Conservation (phyloP, 2,329 filamentous ascomycete species). For the Cladophialophora yegresii region DNA sequence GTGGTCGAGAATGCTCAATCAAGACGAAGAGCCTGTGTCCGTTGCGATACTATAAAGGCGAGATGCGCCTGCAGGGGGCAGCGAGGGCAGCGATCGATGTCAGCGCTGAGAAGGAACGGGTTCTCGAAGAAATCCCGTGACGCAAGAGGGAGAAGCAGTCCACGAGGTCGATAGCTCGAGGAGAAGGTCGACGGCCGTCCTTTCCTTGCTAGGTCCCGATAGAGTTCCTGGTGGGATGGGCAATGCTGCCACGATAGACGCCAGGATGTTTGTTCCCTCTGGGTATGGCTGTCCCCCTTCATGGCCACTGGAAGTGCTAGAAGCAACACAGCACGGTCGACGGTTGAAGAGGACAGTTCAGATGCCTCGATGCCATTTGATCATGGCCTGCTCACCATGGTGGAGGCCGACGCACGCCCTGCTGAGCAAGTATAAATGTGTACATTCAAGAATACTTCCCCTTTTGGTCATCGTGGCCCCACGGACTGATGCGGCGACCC, state of each 20-base stretch:
- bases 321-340: constrained; percentile 2
- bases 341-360: neutral
- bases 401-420: constrained; percentile 2
- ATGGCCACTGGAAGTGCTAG: constrained; percentile 2
- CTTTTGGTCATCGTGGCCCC: constrained; percentile 16
- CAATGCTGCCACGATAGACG: neutral
- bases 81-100: constrained; percentile 13
- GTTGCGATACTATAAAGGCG: constrained; percentile 16
- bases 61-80: constrained; percentile 16
- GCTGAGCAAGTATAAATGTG: constrained; percentile 6
- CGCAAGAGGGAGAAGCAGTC: constrained; percentile 17
- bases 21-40: constrained; percentile 14
- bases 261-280: neutral
- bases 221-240: neutral
- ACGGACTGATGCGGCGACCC: constrained; percentile 10
- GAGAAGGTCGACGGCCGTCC: constrained; percentile 18
- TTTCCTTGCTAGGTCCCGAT: constrained; percentile 8
- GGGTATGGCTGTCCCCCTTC: neutral
- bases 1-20: neutral
- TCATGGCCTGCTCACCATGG: neutral
- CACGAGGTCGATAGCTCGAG: constrained; percentile 18
- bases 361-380: constrained; percentile 13
- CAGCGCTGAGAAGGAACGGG: constrained; percentile 13
- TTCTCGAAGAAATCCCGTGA: constrained; percentile 15
- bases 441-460: constrained; percentile 15